Conservation (phyloP, 345 rosid genomes). For the Camelina neglecta region DNA sequence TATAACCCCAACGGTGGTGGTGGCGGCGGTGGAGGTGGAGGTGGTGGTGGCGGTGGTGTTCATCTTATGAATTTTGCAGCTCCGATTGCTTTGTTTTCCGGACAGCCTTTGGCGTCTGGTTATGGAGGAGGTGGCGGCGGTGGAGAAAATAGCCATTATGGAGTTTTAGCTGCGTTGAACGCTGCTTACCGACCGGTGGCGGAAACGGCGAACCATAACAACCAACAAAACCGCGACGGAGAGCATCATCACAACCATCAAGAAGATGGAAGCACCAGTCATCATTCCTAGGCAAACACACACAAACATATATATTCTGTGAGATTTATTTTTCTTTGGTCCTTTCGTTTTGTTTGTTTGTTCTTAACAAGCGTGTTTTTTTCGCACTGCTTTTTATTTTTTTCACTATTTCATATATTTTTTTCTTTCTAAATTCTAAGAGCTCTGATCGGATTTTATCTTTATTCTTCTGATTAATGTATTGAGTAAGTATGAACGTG, state of each 20-base stretch:
- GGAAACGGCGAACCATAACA: constrained; percentile 48
- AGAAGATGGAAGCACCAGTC: constrained; percentile 45
- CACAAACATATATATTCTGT: constrained; percentile 36
- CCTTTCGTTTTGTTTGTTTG: constrained; percentile 41
- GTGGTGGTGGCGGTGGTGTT: constrained; percentile 49
- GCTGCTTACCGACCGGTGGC: constrained; percentile 56
- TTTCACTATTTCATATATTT: not conserved
- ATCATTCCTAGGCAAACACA: constrained; percentile 49
- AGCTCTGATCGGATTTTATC: constrained; percentile 31
- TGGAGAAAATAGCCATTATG: constrained; percentile 59
- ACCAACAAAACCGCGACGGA: constrained; percentile 54
- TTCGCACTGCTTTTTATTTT: constrained; percentile 31
- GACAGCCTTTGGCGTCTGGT: constrained; percentile 57
- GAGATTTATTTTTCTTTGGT: constrained; percentile 39
- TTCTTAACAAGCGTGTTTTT: constrained; percentile 39
- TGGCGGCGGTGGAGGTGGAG: constrained; percentile 24
- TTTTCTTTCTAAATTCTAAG: constrained; percentile 16
- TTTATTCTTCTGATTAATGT: constrained; percentile 38
- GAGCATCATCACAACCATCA: constrained; percentile 51
- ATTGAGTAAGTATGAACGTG: constrained; percentile 33
- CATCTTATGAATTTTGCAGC: constrained; percentile 82
- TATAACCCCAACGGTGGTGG: constrained; percentile 49
- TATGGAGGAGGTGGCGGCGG: constrained; percentile 41
- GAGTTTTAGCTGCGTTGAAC: constrained; percentile 71
- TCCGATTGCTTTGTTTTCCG: constrained; percentile 69